These are phyloP conservation scores for Myriosclerotinia curreyana DNA, from an alignment of 2,329 filamentous ascomycete genomes.

Conservation along the genomic window DNA sequence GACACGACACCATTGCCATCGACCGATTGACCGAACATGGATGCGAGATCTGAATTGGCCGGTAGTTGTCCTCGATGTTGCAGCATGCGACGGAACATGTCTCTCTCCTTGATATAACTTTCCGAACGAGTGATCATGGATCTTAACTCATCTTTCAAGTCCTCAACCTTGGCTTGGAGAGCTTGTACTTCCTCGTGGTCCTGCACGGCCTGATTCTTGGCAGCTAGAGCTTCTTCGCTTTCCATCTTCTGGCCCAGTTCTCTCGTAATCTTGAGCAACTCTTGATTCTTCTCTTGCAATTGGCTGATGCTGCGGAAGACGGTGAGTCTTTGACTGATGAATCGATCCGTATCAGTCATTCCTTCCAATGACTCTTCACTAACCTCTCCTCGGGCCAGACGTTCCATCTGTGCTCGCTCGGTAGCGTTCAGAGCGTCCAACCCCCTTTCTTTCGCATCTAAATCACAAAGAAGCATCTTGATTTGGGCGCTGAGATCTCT, in stretches of 20 bases:
- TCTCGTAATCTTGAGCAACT: slow-evolving; percentile 77
- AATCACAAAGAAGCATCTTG: slow-evolving; percentile 84
- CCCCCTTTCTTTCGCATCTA: slow-evolving; percentile 78
- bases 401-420: slow-evolving; percentile 72
- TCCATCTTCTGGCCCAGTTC: slow-evolving; percentile 87
- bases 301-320: slow-evolving; percentile 83
- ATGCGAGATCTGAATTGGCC: slow-evolving; percentile 59
- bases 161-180: slow-evolving; percentile 68
- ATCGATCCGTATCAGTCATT: slow-evolving; percentile 78
- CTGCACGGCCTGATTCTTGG: slow-evolving; percentile 59
- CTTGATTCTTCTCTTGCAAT: slow-evolving; percentile 82
- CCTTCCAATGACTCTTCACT: slow-evolving; percentile 68
- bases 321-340: slow-evolving; percentile 87
- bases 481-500: slow-evolving; percentile 87
- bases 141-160: slow-evolving; percentile 80
- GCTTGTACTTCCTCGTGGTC: slow-evolving; percentile 71
- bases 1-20: slow-evolving; percentile 55
- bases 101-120: slow-evolving; percentile 91
- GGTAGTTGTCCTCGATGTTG: slow-evolving; percentile 67
- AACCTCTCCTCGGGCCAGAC: slow-evolving; percentile 72
- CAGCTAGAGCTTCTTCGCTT: slow-evolving; percentile 75
- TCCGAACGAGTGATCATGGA: slow-evolving; percentile 80
- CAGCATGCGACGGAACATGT: slow-evolving; percentile 95
- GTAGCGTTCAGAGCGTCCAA: slow-evolving; percentile 66
- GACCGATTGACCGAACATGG: slow-evolving; percentile 69